Evolutionary conservation across 2,329 filamentous ascomycete species (phyloP).

Genomic region (Fusarium vanettenii): DNA sequence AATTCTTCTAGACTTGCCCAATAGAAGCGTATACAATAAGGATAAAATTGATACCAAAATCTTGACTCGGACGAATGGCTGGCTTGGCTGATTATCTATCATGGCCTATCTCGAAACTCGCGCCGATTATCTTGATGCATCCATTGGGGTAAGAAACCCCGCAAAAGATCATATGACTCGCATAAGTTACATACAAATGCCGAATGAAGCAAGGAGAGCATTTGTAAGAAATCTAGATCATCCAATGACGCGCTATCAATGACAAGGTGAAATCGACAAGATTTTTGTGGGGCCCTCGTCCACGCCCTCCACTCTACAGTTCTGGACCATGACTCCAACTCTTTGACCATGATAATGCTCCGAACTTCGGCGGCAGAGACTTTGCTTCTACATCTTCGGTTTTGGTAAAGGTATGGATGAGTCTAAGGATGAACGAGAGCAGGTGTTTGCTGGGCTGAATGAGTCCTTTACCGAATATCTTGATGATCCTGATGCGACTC

Average conservation of each 20-base stretch:
- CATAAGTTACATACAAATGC: not conserved
- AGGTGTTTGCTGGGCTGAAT: not conserved
- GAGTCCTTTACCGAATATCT: not conserved
- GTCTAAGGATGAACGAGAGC: not conserved
- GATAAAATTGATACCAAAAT: no score
- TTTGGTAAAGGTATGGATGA: not conserved
- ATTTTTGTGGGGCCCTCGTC: conserved; percentile 4
- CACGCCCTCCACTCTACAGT: not conserved
- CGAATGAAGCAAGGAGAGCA: not conserved
- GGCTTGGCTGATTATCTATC: not conserved
- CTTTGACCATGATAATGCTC: not conserved
- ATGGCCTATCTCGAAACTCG: not conserved
- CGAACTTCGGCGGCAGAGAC: not conserved
- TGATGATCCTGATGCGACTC: not conserved
- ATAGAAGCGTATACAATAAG: not conserved
- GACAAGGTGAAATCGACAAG: conserved; percentile 14
- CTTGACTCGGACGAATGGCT: not conserved
- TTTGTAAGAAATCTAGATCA: not conserved
- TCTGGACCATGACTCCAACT: not conserved
- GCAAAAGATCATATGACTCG: not conserved
- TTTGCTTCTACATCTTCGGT: not conserved
- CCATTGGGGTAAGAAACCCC: not conserved
- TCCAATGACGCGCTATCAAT: not conserved
- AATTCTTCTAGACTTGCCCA: rapidly evolving
- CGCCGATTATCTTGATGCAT: no score